Evolutionary conservation across 2,329 filamentous ascomycete species (phyloP), one percentile per base, ranked within the genome.

Genomic region (Ophiostoma sp.): DNA sequence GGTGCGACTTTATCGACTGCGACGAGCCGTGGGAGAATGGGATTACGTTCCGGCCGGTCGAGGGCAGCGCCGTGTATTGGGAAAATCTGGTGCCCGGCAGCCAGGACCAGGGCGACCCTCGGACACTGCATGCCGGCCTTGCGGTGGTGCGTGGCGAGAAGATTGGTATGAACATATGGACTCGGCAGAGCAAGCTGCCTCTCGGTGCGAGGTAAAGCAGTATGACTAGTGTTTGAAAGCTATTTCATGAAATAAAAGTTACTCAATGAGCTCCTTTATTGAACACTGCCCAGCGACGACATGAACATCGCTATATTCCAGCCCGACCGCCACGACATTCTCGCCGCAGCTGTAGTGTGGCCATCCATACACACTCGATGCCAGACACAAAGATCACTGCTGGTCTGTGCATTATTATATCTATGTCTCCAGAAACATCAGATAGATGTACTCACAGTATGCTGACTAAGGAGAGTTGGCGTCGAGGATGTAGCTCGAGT

Each of bases 111-210:
- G 81, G 82, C 0, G 80, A 83, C 67, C 74, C 77, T 69, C 76
- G 79, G 52, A 81, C 78, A 44, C 70, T 83, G 70, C 82, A 83
- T 73, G 81, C 81, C 0, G 81, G 81, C 1, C 68, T 83, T 70
- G 80, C 81, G 0, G 79, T 83, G 3, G 78, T 78, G 5, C 76
- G 74, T 44, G 82, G 82, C 6, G 76, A 77, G 52, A 83, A 84
- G 74, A 78, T 83, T 68, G 82, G 81, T 11, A 81, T 83, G 80
- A 83, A 83, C 69, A 82, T 83, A 47, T 84, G 81, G 81, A 83
- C 81, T 49, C 75, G 81, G 55, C 77, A 82, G 11, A 55, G 49
- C 18, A 18, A 55, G 49, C 49, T 55, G 49, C 49, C 49, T 12
- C 14, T 16, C 14, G 45, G 5, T 47, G 47, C 47, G 47, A 27